phyloP scores from a whole-genome alignment of 768 basidiomycete species.

The Atractiella rhizophila region DNA sequence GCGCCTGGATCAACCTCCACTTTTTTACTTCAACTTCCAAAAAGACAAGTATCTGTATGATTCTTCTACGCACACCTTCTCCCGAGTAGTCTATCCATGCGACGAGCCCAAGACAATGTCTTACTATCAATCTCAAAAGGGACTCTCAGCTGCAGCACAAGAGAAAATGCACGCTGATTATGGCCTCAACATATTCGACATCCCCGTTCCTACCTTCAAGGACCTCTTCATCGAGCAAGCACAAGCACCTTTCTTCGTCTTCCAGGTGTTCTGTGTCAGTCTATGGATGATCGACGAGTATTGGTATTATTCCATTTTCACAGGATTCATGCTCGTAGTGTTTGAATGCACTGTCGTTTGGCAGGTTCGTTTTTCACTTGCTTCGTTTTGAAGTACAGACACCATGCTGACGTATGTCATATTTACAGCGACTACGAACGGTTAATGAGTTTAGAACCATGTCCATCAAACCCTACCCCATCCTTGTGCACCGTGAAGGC shows the following conservation, averaged over 20 bases:
- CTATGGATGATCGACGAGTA: slow-evolving; percentile 97
- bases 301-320: slow-evolving; percentile 94
- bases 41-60: slow-evolving; percentile 66
- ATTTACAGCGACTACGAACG: slow-evolving; percentile 55
- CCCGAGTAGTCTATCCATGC: slow-evolving; percentile 66
- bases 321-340: slow-evolving; percentile 88
- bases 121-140: slow-evolving; percentile 31
- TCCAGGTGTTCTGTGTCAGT: slow-evolving; percentile 92
- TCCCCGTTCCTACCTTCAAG: slow-evolving; percentile 80
- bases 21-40: slow-evolving; percentile 71
- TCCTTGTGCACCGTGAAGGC: slow-evolving; percentile 51
- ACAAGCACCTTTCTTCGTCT: slow-evolving; percentile 96
- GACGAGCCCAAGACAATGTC: slow-evolving; percentile 34
- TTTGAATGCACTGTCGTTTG: slow-evolving; percentile 98
- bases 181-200: slow-evolving; percentile 85
- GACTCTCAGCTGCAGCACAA: slow-evolving; percentile 28
- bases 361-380: slow-evolving; percentile 39
- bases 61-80: slow-evolving; percentile 36
- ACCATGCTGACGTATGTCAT: background rate
- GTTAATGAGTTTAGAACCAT: slow-evolving; percentile 90
- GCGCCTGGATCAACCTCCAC: slow-evolving; percentile 27
- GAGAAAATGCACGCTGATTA: slow-evolving; percentile 43
- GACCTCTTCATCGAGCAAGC: slow-evolving; percentile 87
- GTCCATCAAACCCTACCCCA: slow-evolving; percentile 72
- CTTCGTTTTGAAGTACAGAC: background rate